Conservation (phyloP, 495 filamentous ascomycete genomes). For the Xylaria longipes region DNA sequence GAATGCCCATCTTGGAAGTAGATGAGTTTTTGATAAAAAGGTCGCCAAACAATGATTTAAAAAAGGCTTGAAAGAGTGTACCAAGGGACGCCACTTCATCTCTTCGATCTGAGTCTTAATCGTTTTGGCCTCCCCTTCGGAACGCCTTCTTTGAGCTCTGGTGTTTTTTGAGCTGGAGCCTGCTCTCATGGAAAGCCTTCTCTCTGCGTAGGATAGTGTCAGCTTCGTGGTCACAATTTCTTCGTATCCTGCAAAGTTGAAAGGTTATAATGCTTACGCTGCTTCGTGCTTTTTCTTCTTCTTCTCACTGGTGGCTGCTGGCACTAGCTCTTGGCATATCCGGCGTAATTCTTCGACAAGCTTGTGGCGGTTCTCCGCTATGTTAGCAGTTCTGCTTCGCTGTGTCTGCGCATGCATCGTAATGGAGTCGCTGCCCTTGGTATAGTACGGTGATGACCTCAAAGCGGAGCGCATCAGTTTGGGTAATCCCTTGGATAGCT, state of each 20-base stretch:
- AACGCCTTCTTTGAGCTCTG: slow-evolving; percentile 81
- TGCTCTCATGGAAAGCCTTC: slow-evolving; percentile 71
- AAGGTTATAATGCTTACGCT: slow-evolving; percentile 38
- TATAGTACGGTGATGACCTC: slow-evolving; percentile 71
- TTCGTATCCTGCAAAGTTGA: slow-evolving; percentile 14
- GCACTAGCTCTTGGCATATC: slow-evolving; percentile 62
- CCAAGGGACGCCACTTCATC: neutral
- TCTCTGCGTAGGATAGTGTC: slow-evolving; percentile 55
- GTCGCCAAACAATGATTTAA: neutral
- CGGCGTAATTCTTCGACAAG: slow-evolving; percentile 60
- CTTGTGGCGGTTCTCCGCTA: slow-evolving; percentile 52
- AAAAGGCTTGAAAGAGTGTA: too few relatives aligned
- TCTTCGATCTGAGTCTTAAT: slow-evolving; percentile 8
- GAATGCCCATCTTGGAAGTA: neutral
- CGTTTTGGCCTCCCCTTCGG: slow-evolving; percentile 54
- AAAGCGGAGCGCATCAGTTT: slow-evolving; percentile 68
- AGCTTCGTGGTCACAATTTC: slow-evolving; percentile 23
- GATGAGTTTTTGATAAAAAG: neutral
- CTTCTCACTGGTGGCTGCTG: slow-evolving; percentile 43
- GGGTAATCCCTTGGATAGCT: slow-evolving; percentile 69
- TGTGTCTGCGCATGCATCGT: slow-evolving; percentile 53
- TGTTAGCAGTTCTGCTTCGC: slow-evolving; percentile 53
- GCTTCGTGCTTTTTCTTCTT: slow-evolving; percentile 51
- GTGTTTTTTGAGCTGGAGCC: slow-evolving; percentile 76
- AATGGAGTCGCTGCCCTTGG: slow-evolving; percentile 63